phyloP scores from a whole-genome alignment of 345 rosid genomes.

The Bretschneidera sinensis region DNA sequence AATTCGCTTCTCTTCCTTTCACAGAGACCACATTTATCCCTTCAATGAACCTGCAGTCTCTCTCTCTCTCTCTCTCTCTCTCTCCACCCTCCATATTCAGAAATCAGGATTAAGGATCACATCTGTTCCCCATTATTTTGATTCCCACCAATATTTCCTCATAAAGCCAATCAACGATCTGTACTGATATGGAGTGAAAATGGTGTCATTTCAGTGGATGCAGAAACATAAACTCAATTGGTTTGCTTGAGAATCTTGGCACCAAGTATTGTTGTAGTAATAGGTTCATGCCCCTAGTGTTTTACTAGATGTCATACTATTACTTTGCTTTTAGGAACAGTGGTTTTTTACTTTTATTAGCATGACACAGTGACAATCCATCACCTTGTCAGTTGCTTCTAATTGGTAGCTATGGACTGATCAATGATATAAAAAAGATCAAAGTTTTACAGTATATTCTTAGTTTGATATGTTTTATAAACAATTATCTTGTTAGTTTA shows the following conservation, averaged over 20 bases:
- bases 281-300: not conserved
- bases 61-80: not conserved
- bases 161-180: not conserved
- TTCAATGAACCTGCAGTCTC: not conserved
- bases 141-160: no score
- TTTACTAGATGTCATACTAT: not conserved
- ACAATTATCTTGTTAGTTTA: no score
- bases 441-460: not conserved
- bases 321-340: not conserved
- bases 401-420: not conserved
- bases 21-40: not conserved
- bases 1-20: not conserved
- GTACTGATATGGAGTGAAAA: not conserved
- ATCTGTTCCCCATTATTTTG: conserved; percentile 15
- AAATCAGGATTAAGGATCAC: conserved; percentile 5
- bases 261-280: not conserved
- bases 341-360: not conserved
- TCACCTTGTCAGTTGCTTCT: conserved; percentile 3
- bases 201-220: not conserved
- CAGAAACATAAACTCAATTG: not conserved
- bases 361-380: not conserved
- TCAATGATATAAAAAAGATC: conserved; percentile 8
- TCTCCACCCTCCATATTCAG: not conserved
- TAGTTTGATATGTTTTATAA: not conserved
- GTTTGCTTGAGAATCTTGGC: conserved; percentile 4